Conservation (phyloP, 345 rosid species). For the Eucalyptus coolabah region DNA sequence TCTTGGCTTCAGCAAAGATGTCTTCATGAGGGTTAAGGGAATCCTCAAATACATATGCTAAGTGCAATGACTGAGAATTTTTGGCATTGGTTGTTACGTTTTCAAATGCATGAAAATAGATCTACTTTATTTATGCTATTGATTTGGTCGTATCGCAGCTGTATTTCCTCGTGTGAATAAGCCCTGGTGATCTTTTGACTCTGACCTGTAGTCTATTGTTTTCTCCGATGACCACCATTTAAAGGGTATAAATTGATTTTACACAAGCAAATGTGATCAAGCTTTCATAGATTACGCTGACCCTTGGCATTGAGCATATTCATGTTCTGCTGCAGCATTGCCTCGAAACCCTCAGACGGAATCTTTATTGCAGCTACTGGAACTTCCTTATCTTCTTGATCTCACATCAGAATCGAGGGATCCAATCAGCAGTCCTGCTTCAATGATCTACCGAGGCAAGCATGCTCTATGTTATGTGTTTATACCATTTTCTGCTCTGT, state of each 20-base stretch:
- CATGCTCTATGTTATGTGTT: neutral
- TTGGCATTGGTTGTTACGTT: neutral
- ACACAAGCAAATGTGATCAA: neutral
- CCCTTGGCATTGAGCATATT: neutral
- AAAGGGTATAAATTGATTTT: neutral
- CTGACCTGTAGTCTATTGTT: neutral
- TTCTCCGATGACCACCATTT: neutral
- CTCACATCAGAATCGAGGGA: conserved; percentile 22
- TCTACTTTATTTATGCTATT: neutral
- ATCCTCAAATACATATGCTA: neutral
- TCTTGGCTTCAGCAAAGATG: neutral
- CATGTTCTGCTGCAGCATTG: conserved; percentile 18
- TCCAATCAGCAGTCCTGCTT: conserved; percentile 6
- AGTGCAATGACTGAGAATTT: neutral
- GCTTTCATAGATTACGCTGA: neutral
- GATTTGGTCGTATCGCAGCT: neutral
- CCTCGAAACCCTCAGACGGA: conserved; percentile 68
- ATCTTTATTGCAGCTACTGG: conserved; percentile 66
- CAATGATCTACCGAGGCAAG: conserved; percentile 29
- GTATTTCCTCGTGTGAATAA: neutral
- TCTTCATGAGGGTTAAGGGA: neutral
- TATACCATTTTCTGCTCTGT: neutral
- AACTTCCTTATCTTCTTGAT: conserved; percentile 77
- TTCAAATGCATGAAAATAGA: neutral
- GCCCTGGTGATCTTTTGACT: neutral